Base-by-base conservation (phyloP, 2,329 filamentous ascomycete species). In the Didymella segeticola region DNA sequence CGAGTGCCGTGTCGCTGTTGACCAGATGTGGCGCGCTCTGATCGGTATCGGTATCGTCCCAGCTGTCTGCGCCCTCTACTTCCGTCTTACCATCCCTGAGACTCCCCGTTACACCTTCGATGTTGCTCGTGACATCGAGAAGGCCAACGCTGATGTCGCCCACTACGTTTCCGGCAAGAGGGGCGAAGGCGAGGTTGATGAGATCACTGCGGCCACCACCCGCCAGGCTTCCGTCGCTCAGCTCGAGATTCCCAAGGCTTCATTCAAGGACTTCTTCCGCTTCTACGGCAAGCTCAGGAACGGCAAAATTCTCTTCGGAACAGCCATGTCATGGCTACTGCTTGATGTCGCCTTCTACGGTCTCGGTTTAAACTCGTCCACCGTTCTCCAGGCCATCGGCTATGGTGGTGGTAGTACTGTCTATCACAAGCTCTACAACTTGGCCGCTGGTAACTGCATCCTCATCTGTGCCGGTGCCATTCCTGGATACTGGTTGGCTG, bases 401-500 rank as follows among this genome's bases (percentile, higher is more conserved):
- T 93, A 74, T 46, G 71, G 86, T 75, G 85, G 84, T 15, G 78
- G 78, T 22, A 83, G 84, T 2, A 85, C 80, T 56, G 84, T 89
- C 17, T 92, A 92, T 77, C 73, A 89, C 61, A 82, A 80, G 69
- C 80, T 91, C 56, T 87, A 86, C 80, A 89, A 89, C 75, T 89
- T 88, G 12, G 88, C 89, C 49, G 82, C 91, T 33, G 90, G 90
- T 29, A 92, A 93, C 77, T 77, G 91, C 65, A 91, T 93, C 66
- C 83, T 93, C 47, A 85, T 92, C 63, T 85, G 89, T 50, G 89
- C 90, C 11, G 89, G 89, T 57, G 87, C 90, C 46, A 89, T 93
- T 23, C 89, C 90, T 0, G 90, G 90, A 17, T 93, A 92, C 80
- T 93, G 89, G 89, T 82, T 74, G 15, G 68, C 70, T 1, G 68